Conservation (phyloP, 768 basidiomycete species). For the Dioszegia crocea region DNA sequence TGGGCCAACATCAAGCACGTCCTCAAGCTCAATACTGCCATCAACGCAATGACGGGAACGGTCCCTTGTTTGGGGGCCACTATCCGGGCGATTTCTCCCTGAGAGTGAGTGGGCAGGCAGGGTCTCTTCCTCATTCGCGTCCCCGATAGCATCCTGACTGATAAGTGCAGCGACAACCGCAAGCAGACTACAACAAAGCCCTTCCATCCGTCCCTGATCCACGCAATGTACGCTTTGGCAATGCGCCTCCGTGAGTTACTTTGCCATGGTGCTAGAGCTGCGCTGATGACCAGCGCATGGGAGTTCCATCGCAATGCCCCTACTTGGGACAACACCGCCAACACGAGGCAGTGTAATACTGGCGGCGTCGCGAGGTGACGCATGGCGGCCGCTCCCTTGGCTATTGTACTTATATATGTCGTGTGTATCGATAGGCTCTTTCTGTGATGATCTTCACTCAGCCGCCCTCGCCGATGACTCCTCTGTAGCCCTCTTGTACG, state of each 20-base stretch:
- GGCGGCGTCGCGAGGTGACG: background rate
- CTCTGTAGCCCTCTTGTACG: too few relatives aligned
- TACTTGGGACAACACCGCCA: conserved; percentile 32
- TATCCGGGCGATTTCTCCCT: conserved; percentile 33
- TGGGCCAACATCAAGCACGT: conserved; percentile 6
- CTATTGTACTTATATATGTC: background rate
- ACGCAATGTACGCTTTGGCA: conserved; percentile 25
- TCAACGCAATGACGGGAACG: conserved; percentile 8
- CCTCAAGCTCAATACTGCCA: background rate
- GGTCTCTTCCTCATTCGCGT: too few relatives aligned
- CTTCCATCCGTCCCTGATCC: conserved; percentile 18
- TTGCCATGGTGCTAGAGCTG: background rate
- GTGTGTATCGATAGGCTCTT: too few relatives aligned
- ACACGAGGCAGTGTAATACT: conserved; percentile 23
- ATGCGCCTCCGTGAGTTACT: conserved; percentile 36
- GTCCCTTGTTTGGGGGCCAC: conserved; percentile 32
- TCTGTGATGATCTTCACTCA: too few relatives aligned
- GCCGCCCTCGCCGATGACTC: too few relatives aligned
- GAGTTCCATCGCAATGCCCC: conserved; percentile 34
- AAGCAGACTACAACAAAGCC: conserved; percentile 19
- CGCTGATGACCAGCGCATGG: conserved; percentile 27
- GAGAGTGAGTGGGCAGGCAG: conserved; percentile 13
- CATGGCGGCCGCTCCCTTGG: background rate
- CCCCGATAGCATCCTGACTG: background rate
- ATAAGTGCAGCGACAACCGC: background rate